Base-by-base conservation (phyloP, 768 basidiomycete genomes). In the Lactifluus volemus region DNA sequence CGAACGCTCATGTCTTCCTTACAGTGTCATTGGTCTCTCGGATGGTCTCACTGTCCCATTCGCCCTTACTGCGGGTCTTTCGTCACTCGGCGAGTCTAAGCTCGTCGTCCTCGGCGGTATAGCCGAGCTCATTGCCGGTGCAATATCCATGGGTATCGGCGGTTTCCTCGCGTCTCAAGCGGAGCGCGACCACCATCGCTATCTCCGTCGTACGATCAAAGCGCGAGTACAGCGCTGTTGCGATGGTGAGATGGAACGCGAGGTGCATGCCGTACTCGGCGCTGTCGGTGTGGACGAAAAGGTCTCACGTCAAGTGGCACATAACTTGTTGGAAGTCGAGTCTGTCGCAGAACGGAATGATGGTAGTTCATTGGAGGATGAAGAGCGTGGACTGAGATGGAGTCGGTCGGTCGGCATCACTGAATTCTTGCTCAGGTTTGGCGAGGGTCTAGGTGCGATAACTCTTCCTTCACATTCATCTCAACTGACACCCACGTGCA, bases 141-240 rank as follows among this genome's bases (percentile, higher is more conserved):
- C 95, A 12, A 90, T 98, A 49, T 93, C 90, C 2, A 99, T 99
- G 96, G 97, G 97, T 63, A 89, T 99, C 44, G 97, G 97, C 55
- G 96, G 96, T 19, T 98, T 96, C 80, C 86, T 99, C 52, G 94
- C 94, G 3, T 93, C 95, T 1, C 92, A 99, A 73, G 88, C 96
- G 34, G 97, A 99, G 73, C 86, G 94, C 49, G 96, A 98, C 71
- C 89, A 97, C 73, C 95, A 88, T 71, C 88, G 85, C 49, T 97
- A 89, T 74, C 82, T 88, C 34, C 82, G 79, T 32, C 79, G 81
- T 42, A 81, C 85, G 63, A 95, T 92, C 10, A 77, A 85, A 47
- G 80, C 85, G 17, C 86, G 95, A 34, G 94, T 98, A n/a, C 71
- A 81, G 3, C 85, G 91, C 12, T 92, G 89, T 58, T 99, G 97